Base-by-base conservation (phyloP, 139 green algal species). In the Chlorella sp. region DNA sequence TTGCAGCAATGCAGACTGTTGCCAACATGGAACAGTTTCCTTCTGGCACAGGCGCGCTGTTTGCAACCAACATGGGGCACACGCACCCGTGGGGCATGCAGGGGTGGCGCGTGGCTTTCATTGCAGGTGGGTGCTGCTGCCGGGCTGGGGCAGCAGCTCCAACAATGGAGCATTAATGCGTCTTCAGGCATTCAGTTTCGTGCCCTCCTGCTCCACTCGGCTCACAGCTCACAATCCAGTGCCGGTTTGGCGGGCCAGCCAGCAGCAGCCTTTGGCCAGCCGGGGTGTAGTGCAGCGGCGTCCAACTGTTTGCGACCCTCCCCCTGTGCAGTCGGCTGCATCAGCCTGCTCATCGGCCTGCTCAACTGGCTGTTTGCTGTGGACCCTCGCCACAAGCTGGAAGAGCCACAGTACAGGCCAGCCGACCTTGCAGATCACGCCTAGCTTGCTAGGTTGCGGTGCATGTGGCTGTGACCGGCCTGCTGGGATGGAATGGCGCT, bases 101-200 rank as follows among this genome's bases (percentile, higher is more conserved):
- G 63, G 93, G 93, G 12, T 96, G 93, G 93, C 83, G 92, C 3
- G 69, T 92, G 36, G 91, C 91, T 9, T 94, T 94, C 62, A 60
- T 93, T 25, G 57, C 44, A 16, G 72, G 72, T 79, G 72, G 6
- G 70, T 16, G 9, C 44, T 51, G 70, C 23, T 70, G 74, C 32
- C 28, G 9, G 71, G 32, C 18, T 57, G 38, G 7, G n/a, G n/a
- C n/a, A n/a, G n/a, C n/a, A n/a, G n/a, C n/a, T n/a, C n/a, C n/a
- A n/a, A n/a, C n/a, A n/a, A n/a, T n/a, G n/a, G n/a, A n/a, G n/a
- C n/a, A n/a, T n/a, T n/a, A n/a, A n/a, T n/a, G n/a, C n/a, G n/a
- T n/a, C n/a, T n/a, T n/a, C n/a, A n/a, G n/a, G n/a, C n/a, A n/a
- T n/a, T n/a, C n/a, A n/a, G n/a, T n/a, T n/a, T n/a, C n/a, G n/a